Conservation (phyloP, 345 rosid genomes). For the Viola odorata region DNA sequence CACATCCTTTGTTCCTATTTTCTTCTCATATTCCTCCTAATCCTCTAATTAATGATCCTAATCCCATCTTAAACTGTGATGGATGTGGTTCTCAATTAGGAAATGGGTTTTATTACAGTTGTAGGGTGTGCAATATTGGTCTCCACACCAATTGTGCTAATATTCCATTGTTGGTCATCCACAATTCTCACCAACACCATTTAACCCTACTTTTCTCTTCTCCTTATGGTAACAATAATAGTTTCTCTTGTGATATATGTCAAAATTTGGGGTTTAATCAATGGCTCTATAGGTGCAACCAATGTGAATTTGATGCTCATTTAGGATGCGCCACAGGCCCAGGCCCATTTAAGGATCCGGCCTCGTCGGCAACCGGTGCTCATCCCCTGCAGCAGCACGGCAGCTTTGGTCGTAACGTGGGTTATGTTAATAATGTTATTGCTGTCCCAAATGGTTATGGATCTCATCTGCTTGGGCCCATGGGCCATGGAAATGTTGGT, state of each 20-base stretch:
- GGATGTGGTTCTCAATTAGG: conserved; percentile 33
- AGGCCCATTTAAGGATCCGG: conserved; percentile 4
- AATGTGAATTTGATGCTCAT: conserved; percentile 42
- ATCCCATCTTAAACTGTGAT: conserved; percentile 28
- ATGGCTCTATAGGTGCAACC: conserved; percentile 42
- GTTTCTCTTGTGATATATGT: conserved; percentile 38
- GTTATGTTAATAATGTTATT: no score
- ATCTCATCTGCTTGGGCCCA: not conserved
- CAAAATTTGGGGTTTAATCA: conserved; percentile 24
- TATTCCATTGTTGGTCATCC: conserved; percentile 30
- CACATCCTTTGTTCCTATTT: conserved; percentile 33
- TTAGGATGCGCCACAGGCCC: conserved; percentile 29
- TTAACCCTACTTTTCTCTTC: conserved; percentile 34
- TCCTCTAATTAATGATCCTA: conserved; percentile 19
- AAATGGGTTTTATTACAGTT: conserved; percentile 42
- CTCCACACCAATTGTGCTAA: conserved; percentile 41
- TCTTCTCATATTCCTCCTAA: conserved; percentile 26
- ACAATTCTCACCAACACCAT: conserved; percentile 38
- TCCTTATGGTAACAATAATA: conserved; percentile 19
- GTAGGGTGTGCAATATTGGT: conserved; percentile 34
- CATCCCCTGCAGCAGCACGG: not conserved
- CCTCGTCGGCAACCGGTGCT: not conserved
- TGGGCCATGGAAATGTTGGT: not conserved
- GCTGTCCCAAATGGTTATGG: not conserved
- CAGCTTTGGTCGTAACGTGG: not conserved